Percentiles rank a stretch among this genome's conserved stretches.
Conservation (phyloP, 176 grass and related monocot species). For the Aegilops sharonensis region DNA sequence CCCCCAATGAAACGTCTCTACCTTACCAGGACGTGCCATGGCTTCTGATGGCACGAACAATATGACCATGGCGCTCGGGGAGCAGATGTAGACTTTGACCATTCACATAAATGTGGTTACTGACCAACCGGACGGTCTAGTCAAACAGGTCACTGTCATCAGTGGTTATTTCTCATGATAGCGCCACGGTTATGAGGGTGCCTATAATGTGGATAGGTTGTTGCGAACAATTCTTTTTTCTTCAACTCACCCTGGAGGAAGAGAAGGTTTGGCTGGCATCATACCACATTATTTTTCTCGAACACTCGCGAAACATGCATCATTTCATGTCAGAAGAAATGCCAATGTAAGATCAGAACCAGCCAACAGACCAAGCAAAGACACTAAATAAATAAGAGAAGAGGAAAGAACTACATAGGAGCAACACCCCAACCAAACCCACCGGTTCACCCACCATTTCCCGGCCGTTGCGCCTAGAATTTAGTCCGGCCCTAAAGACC, state of each 20-base stretch:
- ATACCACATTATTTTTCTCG: background rate
- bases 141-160: background rate
- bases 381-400: no score
- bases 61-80: background rate
- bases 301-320: no score
- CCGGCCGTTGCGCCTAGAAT: no score
- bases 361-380: no score
- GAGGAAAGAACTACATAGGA: no score
- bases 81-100: slow-evolving; percentile 4
- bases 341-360: no score
- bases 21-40: background rate
- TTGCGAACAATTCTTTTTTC: background rate
- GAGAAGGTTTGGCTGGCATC: background rate
- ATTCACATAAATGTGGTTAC: background rate
- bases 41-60: background rate
- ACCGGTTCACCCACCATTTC: no score
- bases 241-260: background rate
- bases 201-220: background rate
- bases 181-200: background rate
- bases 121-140: background rate
- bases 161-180: background rate
- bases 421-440: no score
- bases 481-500: no score
- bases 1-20: background rate
- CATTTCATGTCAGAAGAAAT: no score